phyloP scores from a whole-genome alignment of 75 land plant species.

The Sequoia sempervirens region DNA sequence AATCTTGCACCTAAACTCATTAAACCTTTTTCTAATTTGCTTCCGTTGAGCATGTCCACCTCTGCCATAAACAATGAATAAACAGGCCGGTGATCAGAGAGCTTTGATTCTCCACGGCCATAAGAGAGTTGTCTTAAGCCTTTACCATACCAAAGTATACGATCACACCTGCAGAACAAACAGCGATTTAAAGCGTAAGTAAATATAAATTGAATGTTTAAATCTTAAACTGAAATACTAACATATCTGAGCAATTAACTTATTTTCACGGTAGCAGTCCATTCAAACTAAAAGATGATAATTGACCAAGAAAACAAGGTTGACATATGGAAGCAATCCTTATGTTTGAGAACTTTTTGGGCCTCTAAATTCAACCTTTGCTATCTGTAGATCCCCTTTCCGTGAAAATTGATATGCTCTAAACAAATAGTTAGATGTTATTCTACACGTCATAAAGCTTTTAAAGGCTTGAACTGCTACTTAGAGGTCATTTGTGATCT shows the following conservation, averaged over 20 bases:
- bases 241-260: neutral
- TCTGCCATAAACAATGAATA: too few relatives aligned
- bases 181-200: neutral
- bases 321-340: neutral
- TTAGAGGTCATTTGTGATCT: too few relatives aligned
- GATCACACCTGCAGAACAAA: conserved; percentile 19
- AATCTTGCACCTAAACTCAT: conserved; percentile 12
- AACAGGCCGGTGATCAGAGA: conserved; percentile 24
- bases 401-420: neutral
- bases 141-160: conserved; percentile 66
- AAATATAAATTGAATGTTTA: neutral
- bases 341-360: neutral
- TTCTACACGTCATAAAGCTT: neutral
- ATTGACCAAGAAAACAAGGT: neutral
- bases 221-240: neutral
- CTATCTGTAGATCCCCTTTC: neutral
- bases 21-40: conserved; percentile 27
- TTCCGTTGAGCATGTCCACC: conserved; percentile 8
- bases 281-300: neutral
- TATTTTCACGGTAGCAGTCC: neutral
- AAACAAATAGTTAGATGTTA: neutral
- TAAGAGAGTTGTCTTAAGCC: conserved; percentile 54
- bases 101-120: conserved; percentile 38
- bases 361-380: neutral
- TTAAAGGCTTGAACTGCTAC: neutral